These are phyloP conservation scores for Kwoniella sp. DNA, from an alignment of 768 basidiomycete species.

Conservation along the genomic window DNA sequence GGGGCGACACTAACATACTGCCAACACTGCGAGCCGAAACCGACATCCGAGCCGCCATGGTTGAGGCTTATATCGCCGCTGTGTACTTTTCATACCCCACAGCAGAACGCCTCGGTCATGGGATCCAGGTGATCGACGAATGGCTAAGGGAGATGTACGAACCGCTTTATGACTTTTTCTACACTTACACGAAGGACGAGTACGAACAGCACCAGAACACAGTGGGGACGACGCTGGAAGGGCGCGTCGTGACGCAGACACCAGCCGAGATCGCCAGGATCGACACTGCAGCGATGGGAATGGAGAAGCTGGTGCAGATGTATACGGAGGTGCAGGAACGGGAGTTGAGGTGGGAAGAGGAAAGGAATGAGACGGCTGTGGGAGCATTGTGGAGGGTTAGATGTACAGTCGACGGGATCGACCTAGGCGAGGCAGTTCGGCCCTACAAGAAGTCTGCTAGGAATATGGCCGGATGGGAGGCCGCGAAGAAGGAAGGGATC, in stretches of 20 bases:
- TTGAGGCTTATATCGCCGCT: slow-evolving; percentile 46
- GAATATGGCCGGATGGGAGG: slow-evolving; percentile 41
- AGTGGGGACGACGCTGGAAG: slow-evolving; percentile 19
- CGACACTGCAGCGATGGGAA: slow-evolving; percentile 27
- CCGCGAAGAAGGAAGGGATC: slow-evolving; percentile 36
- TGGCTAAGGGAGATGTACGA: slow-evolving; percentile 47
- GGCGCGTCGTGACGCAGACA: slow-evolving; percentile 12
- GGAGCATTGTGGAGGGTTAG: slow-evolving; percentile 35
- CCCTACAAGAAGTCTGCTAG: slow-evolving; percentile 33
- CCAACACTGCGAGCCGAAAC: slow-evolving; percentile 27
- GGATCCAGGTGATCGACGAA: slow-evolving; percentile 25
- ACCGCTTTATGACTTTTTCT: slow-evolving; percentile 43
- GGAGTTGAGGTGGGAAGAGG: slow-evolving; percentile 29
- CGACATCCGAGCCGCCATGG: slow-evolving; percentile 40
- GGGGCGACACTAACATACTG: slow-evolving; percentile 23
- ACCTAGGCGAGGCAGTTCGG: slow-evolving; percentile 35
- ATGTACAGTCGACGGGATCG: slow-evolving; percentile 31
- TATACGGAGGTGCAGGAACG: slow-evolving; percentile 18
- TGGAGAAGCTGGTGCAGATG: slow-evolving; percentile 26
- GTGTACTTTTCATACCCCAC: slow-evolving; percentile 38
- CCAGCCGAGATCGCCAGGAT: slow-evolving; percentile 26
- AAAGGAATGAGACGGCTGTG: slow-evolving; percentile 30
- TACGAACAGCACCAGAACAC: slow-evolving; percentile 33
- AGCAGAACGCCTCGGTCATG: slow-evolving; percentile 15
- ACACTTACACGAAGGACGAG: slow-evolving; percentile 38